phyloP scores from a whole-genome alignment of 2,329 filamentous ascomycete species.

The Aspergillus brunneoviolaceus region DNA sequence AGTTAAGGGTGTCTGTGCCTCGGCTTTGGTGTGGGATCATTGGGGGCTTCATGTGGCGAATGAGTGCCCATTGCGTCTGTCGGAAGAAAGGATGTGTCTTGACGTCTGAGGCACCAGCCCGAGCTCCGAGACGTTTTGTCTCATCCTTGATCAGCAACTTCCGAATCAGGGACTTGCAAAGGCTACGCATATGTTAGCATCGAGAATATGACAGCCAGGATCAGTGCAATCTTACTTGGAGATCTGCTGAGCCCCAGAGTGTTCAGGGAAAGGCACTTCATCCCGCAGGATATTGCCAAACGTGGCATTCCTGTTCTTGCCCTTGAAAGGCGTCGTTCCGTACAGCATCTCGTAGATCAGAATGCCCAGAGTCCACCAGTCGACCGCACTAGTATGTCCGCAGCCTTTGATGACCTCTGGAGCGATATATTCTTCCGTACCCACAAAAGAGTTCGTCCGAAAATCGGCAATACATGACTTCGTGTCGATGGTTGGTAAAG shows the following conservation, averaged over 20 bases:
- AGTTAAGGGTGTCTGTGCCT: slow-evolving; percentile 92
- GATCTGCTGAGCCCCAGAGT: slow-evolving; percentile 76
- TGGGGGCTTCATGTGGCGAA: slow-evolving; percentile 95
- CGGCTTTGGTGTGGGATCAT: slow-evolving; percentile 91
- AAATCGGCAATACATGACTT: slow-evolving; percentile 98
- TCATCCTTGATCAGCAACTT: slow-evolving; percentile 99
- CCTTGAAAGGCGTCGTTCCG: slow-evolving; percentile 97
- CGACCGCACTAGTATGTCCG: slow-evolving; percentile 95
- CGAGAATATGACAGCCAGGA: background rate
- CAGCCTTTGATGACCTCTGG: slow-evolving; percentile 98
- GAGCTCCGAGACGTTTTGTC: slow-evolving; percentile 84
- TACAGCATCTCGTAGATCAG: slow-evolving; percentile 99
- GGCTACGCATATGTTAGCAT: slow-evolving; percentile 52
- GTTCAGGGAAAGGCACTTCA: slow-evolving; percentile 93
- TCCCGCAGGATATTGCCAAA: slow-evolving; percentile 97
- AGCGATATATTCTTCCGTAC: slow-evolving; percentile 97
- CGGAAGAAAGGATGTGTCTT: slow-evolving; percentile 96
- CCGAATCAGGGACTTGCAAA: slow-evolving; percentile 94
- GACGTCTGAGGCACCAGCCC: slow-evolving; percentile 93
- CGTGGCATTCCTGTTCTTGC: slow-evolving; percentile 96
- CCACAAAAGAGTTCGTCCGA: slow-evolving; percentile 96
- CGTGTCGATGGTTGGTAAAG: slow-evolving; percentile 94
- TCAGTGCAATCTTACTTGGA: slow-evolving; percentile 71
- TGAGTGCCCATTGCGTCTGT: slow-evolving; percentile 91
- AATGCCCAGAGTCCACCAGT: slow-evolving; percentile 99